Base-by-base conservation (phyloP, 202 grass and related monocot genomes). In the Cymbopogon flexuosus region DNA sequence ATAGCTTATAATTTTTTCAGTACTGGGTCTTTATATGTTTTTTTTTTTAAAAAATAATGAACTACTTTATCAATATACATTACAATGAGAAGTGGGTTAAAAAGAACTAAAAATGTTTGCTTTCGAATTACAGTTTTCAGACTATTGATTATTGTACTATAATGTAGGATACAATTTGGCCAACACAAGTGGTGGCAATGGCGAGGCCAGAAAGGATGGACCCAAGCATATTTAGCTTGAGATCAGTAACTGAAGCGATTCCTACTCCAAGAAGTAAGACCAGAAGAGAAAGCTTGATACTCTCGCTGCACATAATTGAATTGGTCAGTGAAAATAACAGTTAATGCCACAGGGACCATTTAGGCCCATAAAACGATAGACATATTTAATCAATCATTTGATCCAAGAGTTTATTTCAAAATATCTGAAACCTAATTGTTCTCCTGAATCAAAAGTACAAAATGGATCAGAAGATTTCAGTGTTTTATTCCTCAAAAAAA, bases 241-340 rank as follows among this genome's bases (percentile, higher is more conserved):
- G 90, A 96, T 99, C 96, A 24, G 96, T 99, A 75, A 99, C 65
- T 45, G 96, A 99, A 68, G 96, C 96, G 11, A 99, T 96, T 69
- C 90, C 96, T 71, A 99, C 96, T 90, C 96, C 96, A 77, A 99
- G 84, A 78, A 99, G 90, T 66, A 99, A 85, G 72, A 99, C 87
- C 61, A 99, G 78, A 49, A 99, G 84, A 85, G 96, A 95, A 74
- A 96, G 83, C 84, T 88, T 99, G 84, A 99, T 90, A 68, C 79
- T 96, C 79, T 91, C 84, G 52, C 96, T 99, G 92, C 90, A 91
- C 61, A 89, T 60, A 61, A 24, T 70, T 77, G 30, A 62, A 65
- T 75, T 80, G 52, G 34, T 81, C 68, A 84, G 14, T 69, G n/a
- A 24, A 66, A 31, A 75, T 65, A 75, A 63, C 49, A 86, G 37